Evolutionary conservation across 306 rosid genomes (phyloP).

Genomic region (Prunus kanzakura): DNA sequence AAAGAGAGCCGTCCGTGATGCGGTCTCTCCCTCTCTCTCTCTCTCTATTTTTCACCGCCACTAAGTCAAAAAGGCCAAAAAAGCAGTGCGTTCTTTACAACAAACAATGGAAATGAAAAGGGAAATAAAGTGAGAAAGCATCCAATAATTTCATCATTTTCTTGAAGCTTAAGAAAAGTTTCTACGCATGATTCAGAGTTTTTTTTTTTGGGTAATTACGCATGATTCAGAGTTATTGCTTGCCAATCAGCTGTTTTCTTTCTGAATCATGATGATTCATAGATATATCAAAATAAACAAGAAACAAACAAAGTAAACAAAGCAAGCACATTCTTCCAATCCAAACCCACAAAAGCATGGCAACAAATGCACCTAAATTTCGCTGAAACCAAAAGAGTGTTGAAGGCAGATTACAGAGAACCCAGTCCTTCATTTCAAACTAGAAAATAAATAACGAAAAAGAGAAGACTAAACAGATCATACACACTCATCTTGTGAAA

Average conservation of each 20-base stretch:
- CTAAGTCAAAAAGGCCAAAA: constrained; percentile 14
- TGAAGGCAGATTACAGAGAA: not conserved
- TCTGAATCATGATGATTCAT: constrained; percentile 14
- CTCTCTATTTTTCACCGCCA: not conserved
- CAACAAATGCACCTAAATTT: constrained; percentile 8
- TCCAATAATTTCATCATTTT: constrained; percentile 29
- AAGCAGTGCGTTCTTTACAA: constrained; percentile 35
- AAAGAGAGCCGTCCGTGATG: constrained; percentile 16
- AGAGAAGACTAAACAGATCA: not conserved
- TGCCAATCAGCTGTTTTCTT: constrained; percentile 29
- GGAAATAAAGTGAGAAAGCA: constrained; percentile 18
- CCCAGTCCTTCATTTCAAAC: not conserved
- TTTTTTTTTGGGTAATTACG: not conserved
- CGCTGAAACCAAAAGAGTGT: not conserved
- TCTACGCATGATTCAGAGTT: constrained; percentile 33
- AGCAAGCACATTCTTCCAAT: not conserved
- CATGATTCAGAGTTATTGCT: constrained; percentile 35
- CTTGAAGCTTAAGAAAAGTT: constrained; percentile 55
- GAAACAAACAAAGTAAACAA: not conserved
- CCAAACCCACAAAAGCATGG: not conserved
- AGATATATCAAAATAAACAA: not conserved
- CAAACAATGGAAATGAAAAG: constrained; percentile 25
- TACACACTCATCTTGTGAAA: not conserved
- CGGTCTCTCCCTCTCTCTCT: constrained; percentile 19
- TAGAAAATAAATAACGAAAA: not conserved